These are phyloP conservation scores for Ceratobasidium sp. DNA, from an alignment of 1,284 basidiomycete species.

Conservation along the genomic window DNA sequence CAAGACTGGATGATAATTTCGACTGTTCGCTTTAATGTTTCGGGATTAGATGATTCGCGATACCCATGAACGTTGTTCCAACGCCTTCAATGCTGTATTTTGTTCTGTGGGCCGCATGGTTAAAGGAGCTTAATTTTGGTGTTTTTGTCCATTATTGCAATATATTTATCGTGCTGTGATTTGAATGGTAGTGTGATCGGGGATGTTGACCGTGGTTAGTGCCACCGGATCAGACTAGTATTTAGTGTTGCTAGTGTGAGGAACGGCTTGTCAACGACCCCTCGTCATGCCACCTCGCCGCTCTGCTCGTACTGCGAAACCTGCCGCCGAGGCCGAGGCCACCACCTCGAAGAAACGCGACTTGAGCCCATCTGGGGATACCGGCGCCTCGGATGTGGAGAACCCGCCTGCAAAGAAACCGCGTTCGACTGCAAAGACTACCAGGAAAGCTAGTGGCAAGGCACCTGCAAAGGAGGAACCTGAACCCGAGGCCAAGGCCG, in stretches of 20 bases:
- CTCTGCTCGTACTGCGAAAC: conserved; percentile 16
- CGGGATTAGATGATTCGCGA: background rate
- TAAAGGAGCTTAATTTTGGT: conserved; percentile 27
- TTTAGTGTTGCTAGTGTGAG: conserved; percentile 1
- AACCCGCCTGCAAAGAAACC: conserved; percentile 29
- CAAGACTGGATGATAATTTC: background rate
- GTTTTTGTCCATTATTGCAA: conserved; percentile 33
- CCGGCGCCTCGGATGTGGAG: conserved; percentile 4
- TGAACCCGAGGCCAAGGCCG: conserved; percentile 39
- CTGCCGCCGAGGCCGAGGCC: conserved; percentile 16
- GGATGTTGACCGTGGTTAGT: conserved; percentile 23
- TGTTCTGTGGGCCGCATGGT: conserved; percentile 29
- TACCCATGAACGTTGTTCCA: conserved; percentile 13
- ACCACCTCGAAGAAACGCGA: conserved; percentile 20
- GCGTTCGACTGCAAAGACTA: conserved; percentile 40
- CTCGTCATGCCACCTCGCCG: conserved; percentile 30
- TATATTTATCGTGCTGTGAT: conserved; percentile 27
- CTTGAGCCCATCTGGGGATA: background rate
- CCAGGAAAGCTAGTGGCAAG: conserved; percentile 43
- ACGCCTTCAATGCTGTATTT: conserved; percentile 36
- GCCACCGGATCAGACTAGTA: conserved; percentile 5
- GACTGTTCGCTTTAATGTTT: background rate
- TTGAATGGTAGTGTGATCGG: conserved; percentile 9
- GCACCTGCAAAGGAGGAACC: conserved; percentile 17
- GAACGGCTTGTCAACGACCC: background rate